Percentiles rank a stretch among this genome's conserved stretches.
These are phyloP conservation scores for Talaromyces sp. DNA, from an alignment of 2,329 filamentous ascomycete genomes.

Conservation along the genomic window DNA sequence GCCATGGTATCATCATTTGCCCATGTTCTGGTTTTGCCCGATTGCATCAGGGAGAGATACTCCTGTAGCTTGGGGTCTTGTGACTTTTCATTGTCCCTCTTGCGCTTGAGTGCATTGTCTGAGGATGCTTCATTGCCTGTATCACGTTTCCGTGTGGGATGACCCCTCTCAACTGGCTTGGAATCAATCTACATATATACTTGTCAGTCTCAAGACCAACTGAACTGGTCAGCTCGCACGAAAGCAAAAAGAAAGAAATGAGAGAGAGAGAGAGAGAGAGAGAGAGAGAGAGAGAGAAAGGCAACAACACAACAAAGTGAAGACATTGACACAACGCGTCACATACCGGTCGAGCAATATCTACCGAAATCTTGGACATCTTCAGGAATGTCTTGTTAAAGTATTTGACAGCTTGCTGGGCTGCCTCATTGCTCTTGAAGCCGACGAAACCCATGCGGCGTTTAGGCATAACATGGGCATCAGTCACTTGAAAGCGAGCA, in stretches of 20 bases:
- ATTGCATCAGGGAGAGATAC: slow-evolving; percentile 80
- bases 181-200: slow-evolving; percentile 43
- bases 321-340: slow-evolving; percentile 4
- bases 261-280: too few species aligned
- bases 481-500: slow-evolving; percentile 75
- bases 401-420: slow-evolving; percentile 82
- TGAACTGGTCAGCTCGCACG: slow-evolving; percentile 42
- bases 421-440: slow-evolving; percentile 81
- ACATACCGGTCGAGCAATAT: slow-evolving; percentile 79
- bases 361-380: slow-evolving; percentile 91
- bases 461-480: slow-evolving; percentile 86
- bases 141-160: slow-evolving; percentile 28
- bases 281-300: too few species aligned
- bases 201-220: slow-evolving; percentile 46
- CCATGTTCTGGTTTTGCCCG: slow-evolving; percentile 67
- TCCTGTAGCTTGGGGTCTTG: slow-evolving; percentile 81
- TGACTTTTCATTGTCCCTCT: slow-evolving; percentile 54
- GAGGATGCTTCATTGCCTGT: slow-evolving; percentile 14
- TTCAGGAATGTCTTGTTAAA: slow-evolving; percentile 95
- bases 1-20: slow-evolving; percentile 55
- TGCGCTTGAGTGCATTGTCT: slow-evolving; percentile 43
- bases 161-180: slow-evolving; percentile 31
- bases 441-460: slow-evolving; percentile 94
- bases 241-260: slow-evolving; percentile 23
- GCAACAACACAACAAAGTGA: slow-evolving; percentile 14